phyloP scores from a whole-genome alignment of 768 basidiomycete species.

The Leccinellum luteum region DNA sequence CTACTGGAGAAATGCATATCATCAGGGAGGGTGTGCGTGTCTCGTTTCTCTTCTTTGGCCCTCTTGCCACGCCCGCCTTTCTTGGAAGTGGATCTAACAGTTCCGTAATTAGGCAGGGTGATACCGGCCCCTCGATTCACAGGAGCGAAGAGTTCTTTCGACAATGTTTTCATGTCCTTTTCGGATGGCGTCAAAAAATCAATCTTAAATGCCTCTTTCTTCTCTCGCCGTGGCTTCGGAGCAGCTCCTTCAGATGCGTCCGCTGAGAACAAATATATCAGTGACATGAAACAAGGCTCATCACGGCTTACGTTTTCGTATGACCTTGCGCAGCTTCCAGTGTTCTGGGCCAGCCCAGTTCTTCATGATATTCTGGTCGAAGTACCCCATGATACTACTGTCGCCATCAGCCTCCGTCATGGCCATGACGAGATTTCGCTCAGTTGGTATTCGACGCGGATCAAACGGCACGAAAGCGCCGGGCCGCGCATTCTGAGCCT shows the following conservation, averaged over 20 bases:
- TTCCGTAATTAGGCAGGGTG: conserved; percentile 56
- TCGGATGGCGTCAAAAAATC: conserved; percentile 67
- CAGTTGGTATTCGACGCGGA: conserved; percentile 71
- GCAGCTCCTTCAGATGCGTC: conserved; percentile 52
- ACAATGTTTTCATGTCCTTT: conserved; percentile 56
- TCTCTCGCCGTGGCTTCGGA: conserved; percentile 56
- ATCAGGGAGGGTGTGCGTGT: conserved; percentile 82
- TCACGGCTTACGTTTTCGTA: conserved; percentile 63
- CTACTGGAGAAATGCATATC: conserved; percentile 96
- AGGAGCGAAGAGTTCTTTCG: conserved; percentile 77
- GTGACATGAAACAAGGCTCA: background rate
- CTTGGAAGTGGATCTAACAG: conserved; percentile 23
- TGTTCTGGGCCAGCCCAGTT: conserved; percentile 99
- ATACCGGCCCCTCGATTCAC: conserved; percentile 69
- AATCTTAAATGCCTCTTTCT: conserved; percentile 80
- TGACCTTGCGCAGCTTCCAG: conserved; percentile 88
- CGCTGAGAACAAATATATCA: conserved; percentile 27
- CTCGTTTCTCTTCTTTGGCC: conserved; percentile 56
- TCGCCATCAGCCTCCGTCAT: conserved; percentile 70
- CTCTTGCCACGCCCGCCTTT: conserved; percentile 47
- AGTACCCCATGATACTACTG: conserved; percentile 74
- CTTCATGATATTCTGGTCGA: conserved; percentile 82
- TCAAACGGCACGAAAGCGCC: conserved; percentile 78
- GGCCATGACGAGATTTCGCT: conserved; percentile 81
- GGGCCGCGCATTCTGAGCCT: conserved; percentile 35